A percentile compares a stretch with the other conserved stretches of the same genome.
Evolutionary conservation across 2,329 filamentous ascomycete species (phyloP).

Genomic region (Xylaria sp.): DNA sequence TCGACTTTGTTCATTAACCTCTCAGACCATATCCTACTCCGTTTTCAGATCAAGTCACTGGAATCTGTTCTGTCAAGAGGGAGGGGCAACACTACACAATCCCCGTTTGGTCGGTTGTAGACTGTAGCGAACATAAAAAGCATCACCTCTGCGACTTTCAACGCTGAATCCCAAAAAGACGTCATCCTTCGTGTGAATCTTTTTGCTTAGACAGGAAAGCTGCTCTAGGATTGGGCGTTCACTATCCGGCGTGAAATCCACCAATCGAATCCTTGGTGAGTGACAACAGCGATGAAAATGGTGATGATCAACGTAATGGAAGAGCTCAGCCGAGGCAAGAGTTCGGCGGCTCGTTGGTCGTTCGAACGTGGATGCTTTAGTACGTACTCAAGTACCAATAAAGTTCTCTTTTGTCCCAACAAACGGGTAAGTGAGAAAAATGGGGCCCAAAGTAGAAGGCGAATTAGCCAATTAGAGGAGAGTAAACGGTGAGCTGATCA

Average conservation of each 20-base stretch:
- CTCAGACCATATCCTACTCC: no score
- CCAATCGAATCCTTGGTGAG: background rate
- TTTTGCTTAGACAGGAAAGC: background rate
- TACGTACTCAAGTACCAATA: background rate
- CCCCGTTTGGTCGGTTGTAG: no score
- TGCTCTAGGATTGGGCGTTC: background rate
- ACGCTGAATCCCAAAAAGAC: background rate
- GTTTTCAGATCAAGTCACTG: no score
- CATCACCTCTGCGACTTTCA: background rate
- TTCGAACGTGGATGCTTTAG: background rate
- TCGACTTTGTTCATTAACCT: no score
- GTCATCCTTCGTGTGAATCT: background rate
- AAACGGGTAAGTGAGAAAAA: conserved; percentile 19
- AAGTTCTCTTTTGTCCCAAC: conserved; percentile 24
- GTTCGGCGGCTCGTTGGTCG: background rate
- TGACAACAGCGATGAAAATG: background rate
- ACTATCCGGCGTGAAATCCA: background rate
- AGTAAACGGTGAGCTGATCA: background rate
- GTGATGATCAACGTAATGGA: background rate
- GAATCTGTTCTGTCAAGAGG: no score
- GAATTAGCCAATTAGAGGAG: conserved; percentile 12
- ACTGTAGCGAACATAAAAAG: no score
- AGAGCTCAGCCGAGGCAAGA: background rate
- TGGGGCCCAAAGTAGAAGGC: background rate
- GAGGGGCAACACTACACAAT: no score